These are phyloP conservation scores for Psilocybe tampanensis DNA, from an alignment of 768 basidiomycete species.

Conservation along the genomic window DNA sequence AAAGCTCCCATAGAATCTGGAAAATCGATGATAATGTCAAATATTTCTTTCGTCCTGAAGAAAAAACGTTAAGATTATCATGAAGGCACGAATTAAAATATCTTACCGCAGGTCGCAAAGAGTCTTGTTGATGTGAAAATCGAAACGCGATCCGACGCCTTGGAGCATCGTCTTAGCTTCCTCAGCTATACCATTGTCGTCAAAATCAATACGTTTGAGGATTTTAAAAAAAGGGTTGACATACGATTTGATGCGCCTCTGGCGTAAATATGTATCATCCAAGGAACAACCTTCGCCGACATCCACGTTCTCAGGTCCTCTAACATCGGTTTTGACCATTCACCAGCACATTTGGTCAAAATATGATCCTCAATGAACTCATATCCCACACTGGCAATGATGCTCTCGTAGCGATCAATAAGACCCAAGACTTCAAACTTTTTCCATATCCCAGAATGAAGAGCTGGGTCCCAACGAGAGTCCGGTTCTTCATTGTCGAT, in stretches of 20 bases:
- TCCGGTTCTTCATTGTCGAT: not conserved
- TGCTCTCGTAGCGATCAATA: slow-evolving; percentile 79
- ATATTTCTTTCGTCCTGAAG: slow-evolving; percentile 76
- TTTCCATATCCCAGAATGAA: slow-evolving; percentile 21
- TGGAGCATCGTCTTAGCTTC: slow-evolving; percentile 74
- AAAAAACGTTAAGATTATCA: slow-evolving; percentile 2
- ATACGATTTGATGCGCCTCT: slow-evolving; percentile 51
- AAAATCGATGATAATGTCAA: slow-evolving; percentile 94
- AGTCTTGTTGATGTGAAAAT: slow-evolving; percentile 92
- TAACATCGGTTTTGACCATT: slow-evolving; percentile 72
- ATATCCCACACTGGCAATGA: slow-evolving; percentile 84
- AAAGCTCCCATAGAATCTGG: slow-evolving; percentile 87
- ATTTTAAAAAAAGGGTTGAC: slow-evolving; percentile 9
- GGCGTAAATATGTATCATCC: slow-evolving; percentile 85
- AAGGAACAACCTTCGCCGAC: slow-evolving; percentile 75
- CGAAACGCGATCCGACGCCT: slow-evolving; percentile 81
- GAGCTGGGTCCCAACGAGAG: slow-evolving; percentile 9
- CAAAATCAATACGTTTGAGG: not conserved
- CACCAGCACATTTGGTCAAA: slow-evolving; percentile 59
- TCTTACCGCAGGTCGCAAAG: slow-evolving; percentile 80
- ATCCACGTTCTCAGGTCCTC: slow-evolving; percentile 73
- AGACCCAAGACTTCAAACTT: slow-evolving; percentile 73
- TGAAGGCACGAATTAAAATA: not conserved
- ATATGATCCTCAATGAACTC: slow-evolving; percentile 84
- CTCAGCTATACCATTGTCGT: slow-evolving; percentile 47